Evolutionary conservation across 1,284 basidiomycete genomes (phyloP).

Genomic region (Fistulinella cinereoalba): DNA sequence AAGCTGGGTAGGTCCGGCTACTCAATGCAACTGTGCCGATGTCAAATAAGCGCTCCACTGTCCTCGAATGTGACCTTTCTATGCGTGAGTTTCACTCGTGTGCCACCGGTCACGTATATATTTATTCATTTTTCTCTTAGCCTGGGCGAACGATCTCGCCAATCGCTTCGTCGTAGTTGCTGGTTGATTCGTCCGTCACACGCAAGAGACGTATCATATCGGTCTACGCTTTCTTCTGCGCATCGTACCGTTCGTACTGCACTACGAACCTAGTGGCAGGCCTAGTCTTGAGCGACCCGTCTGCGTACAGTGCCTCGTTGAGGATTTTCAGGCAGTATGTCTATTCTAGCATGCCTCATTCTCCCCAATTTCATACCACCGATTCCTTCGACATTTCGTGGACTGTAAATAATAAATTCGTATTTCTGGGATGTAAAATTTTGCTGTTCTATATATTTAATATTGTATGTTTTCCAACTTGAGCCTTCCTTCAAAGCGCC

Average conservation of each 20-base stretch:
- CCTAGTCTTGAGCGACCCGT: conserved; percentile 48
- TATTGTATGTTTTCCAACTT: conserved; percentile 1
- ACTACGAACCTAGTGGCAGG: conserved; percentile 51
- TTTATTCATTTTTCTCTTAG: conserved; percentile 18
- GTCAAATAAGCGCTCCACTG: conserved; percentile 49
- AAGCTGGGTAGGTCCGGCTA: conserved; percentile 56
- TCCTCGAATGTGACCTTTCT: conserved; percentile 8
- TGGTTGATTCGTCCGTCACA: conserved; percentile 40
- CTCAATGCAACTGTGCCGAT: conserved; percentile 62
- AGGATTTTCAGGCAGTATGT: conserved; percentile 33
- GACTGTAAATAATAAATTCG: conserved; percentile 18
- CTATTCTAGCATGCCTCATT: conserved; percentile 13
- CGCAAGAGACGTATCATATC: conserved; percentile 31
- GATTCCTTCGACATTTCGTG: conserved; percentile 10
- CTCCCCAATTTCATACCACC: background rate
- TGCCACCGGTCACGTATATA: background rate
- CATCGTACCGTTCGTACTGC: conserved; percentile 58
- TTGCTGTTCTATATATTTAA: conserved; percentile 16
- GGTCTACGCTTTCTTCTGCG: conserved; percentile 50
- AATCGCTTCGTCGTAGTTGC: conserved; percentile 36
- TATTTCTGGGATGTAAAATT: background rate
- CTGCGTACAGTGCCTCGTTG: conserved; percentile 30
- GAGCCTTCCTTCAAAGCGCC: background rate
- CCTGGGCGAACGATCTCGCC: conserved; percentile 34
- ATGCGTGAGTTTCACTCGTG: conserved; percentile 23